Base-by-base conservation (phyloP, 192 early-diverging fungal genomes). In the Backusella macrospora region DNA sequence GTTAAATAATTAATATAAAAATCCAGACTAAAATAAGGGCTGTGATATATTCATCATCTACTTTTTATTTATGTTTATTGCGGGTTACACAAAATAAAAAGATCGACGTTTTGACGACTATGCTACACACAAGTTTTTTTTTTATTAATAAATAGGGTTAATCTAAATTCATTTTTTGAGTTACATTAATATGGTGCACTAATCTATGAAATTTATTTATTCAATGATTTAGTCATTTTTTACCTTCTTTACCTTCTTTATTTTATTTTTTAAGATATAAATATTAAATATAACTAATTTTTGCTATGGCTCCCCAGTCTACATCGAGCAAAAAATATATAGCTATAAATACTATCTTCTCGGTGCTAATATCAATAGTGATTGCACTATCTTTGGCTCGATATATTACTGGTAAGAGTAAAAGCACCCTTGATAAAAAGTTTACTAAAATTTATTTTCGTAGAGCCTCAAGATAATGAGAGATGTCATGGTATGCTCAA, bases 401-500 rank as follows among this genome's bases (percentile, higher is more conserved):
- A 5, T 69, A 46, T 34, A 23, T 69, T 15, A 23, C 15, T 69
- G 67, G 67, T 69, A 48, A 46, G 45, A 29, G 16, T 29, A 26
- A 23, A 46, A 29, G n/a, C 67, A 15, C 14, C 10, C 1, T 16
- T 14, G 15, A 47, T 42, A 26, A 34, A 46, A 69, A 47, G 8
- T 0, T 16, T 59, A n/a, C 18, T 67, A 44, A 52, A 16, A 23
- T 69, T 49, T 68, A 63, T 59, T 43, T 46, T 13, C 46, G 18
- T 71, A 86, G 82, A 79, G 34, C 80, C 82, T 7, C 70, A 78
- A 59, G 77, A 86, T 67, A 73, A 67, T 38, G 78, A 76, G 39
- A 73, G 76, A 10, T 87, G 86, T 46, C 39, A 77, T 21, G 81
- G 82, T 40, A 68, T 87, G 16, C 72, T 87, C 4, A 82, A 79